These are phyloP conservation scores for Cordyceps farinosa DNA, from an alignment of 2,329 filamentous ascomycete genomes.

Conservation along the genomic window DNA sequence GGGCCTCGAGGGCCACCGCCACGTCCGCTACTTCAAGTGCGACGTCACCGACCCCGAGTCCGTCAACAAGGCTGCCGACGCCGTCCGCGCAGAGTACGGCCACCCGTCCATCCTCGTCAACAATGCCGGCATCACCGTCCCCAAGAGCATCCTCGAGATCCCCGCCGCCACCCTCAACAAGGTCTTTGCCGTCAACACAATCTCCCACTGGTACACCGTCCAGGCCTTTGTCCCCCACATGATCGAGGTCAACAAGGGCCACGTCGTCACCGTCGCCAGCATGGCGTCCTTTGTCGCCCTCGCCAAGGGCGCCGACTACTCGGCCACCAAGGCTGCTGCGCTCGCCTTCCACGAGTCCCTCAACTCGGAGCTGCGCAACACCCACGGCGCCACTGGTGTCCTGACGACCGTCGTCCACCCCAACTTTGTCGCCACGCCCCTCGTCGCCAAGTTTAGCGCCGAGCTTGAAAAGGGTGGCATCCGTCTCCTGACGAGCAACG, in stretches of 20 bases:
- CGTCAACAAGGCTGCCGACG: constrained; percentile 44
- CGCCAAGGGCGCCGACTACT: constrained; percentile 61
- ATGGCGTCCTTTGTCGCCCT: constrained; percentile 55
- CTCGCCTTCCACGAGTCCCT: constrained; percentile 62
- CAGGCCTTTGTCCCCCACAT: constrained; percentile 62
- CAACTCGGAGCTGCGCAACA: constrained; percentile 47
- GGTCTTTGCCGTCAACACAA: constrained; percentile 62
- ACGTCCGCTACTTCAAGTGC: constrained; percentile 62
- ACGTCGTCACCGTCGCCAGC: constrained; percentile 63
- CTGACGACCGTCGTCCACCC: constrained; percentile 59
- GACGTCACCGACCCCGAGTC: constrained; percentile 55
- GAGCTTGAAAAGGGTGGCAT: constrained; percentile 22
- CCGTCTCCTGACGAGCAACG: constrained; percentile 25
- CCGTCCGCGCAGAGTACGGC: constrained; percentile 51
- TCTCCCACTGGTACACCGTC: constrained; percentile 58
- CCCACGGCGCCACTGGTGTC: constrained; percentile 56
- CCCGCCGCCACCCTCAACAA: constrained; percentile 53
- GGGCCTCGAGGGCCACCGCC: constrained; percentile 31
- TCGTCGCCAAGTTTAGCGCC: constrained; percentile 24
- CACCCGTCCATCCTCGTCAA: constrained; percentile 58
- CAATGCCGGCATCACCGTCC: constrained; percentile 48
- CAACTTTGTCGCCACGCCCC: constrained; percentile 28
- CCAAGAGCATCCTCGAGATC: constrained; percentile 54
- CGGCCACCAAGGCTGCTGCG: constrained; percentile 57
- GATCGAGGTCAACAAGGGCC: constrained; percentile 57